Percentiles rank a stretch among this genome's conserved stretches.
Evolutionary conservation across 768 basidiomycete genomes (phyloP).

Genomic region (Suillus paluster): DNA sequence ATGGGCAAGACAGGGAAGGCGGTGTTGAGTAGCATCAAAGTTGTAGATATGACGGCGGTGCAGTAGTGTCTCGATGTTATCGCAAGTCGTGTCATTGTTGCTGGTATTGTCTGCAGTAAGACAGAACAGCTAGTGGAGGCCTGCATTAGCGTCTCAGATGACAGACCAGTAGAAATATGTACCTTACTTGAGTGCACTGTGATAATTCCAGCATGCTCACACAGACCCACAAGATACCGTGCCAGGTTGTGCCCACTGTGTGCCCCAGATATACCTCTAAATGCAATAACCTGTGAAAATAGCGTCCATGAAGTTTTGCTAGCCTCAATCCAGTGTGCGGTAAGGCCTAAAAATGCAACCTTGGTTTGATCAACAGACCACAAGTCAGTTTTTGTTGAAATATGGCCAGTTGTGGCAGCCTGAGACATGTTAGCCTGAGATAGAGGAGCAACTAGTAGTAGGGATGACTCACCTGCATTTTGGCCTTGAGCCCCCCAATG

Average conservation of each 20-base stretch:
- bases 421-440: not conserved
- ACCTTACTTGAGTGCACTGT: conserved; percentile 24
- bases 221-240: conserved; percentile 26
- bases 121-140: conserved; percentile 9
- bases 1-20: conserved; percentile 32
- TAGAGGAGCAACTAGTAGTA: not conserved
- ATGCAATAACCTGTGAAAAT: conserved; percentile 23
- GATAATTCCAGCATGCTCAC: conserved; percentile 31
- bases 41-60: not conserved
- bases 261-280: conserved; percentile 21
- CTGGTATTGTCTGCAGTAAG: conserved; percentile 26
- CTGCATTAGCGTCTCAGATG: too few relatives aligned
- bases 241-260: conserved; percentile 33
- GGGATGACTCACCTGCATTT: conserved; percentile 20
- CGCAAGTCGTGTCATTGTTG: conserved; percentile 25
- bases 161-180: conserved; percentile 8
- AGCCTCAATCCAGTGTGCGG: conserved; percentile 24
- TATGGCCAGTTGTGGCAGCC: conserved; percentile 12
- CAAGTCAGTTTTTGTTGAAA: conserved; percentile 16
- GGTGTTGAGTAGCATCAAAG: conserved; percentile 22
- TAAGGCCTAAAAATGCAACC: conserved; percentile 21
- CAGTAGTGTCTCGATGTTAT: conserved; percentile 21
- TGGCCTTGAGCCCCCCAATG: conserved; percentile 9
- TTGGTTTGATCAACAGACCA: conserved; percentile 11
- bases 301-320: conserved; percentile 25